phyloP scores from a whole-genome alignment of 805 yeast species.

The Suhomyces emberorum region DNA sequence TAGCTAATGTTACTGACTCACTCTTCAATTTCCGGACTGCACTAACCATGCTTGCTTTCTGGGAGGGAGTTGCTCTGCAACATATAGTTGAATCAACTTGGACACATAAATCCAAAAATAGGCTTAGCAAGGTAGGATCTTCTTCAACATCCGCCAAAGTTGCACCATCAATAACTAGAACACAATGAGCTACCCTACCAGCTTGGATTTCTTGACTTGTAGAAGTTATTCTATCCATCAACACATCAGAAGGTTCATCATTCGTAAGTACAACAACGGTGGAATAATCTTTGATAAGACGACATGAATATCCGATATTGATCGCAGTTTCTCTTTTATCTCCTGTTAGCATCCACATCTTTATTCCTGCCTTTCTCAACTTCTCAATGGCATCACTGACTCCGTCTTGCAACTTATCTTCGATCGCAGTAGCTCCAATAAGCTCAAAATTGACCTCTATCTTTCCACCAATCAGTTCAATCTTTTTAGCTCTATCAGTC shows the following conservation, averaged over 20 bases:
- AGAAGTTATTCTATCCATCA: constrained; percentile 68
- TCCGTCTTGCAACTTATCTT: constrained; percentile 95
- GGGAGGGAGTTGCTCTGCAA: constrained; percentile 96
- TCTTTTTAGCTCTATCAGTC: constrained; percentile 57
- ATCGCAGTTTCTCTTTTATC: constrained; percentile 98
- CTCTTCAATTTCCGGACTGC: constrained; percentile 71
- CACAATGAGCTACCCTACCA: constrained; percentile 88
- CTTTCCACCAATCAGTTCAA: constrained; percentile 68
- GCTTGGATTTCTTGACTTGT: constrained; percentile 69
- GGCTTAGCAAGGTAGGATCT: constrained; percentile 66
- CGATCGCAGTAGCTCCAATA: constrained; percentile 94
- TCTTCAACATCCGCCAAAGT: constrained; percentile 71
- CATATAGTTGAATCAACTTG: constrained; percentile 88
- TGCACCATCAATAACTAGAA: constrained; percentile 91
- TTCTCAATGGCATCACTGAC: constrained; percentile 94
- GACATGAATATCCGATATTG: constrained; percentile 93
- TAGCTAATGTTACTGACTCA: constrained; percentile 80
- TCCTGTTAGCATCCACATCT: constrained; percentile 98
- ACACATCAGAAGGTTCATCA: constrained; percentile 47
- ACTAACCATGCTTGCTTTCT: constrained; percentile 85
- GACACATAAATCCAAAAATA: constrained; percentile 82
- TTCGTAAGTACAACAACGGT: constrained; percentile 70
- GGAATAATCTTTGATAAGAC: constrained; percentile 87
- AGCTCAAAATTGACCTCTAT: constrained; percentile 69
- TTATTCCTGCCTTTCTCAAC: constrained; percentile 87